Evolutionary conservation across 306 rosid genomes (phyloP).

Genomic region (Vachellia collinsii): DNA sequence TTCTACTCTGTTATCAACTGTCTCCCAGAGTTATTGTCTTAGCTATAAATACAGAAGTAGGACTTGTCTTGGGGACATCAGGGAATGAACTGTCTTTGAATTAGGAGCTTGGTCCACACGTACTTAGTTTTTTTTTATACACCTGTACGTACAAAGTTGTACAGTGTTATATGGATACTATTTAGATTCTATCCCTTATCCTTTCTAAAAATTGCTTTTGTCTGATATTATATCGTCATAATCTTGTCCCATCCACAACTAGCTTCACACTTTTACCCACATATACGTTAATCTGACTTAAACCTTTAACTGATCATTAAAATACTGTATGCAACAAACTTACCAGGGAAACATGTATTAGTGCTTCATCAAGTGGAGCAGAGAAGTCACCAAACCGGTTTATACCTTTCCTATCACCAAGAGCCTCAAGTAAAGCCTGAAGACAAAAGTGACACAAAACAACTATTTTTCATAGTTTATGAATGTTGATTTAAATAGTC

Average conservation of each 20-base stretch:
- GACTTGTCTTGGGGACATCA: not conserved
- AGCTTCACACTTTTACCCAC: conserved; percentile 1
- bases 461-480: conserved; percentile 13
- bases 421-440: conserved; percentile 90
- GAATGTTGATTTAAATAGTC: conserved; percentile 2
- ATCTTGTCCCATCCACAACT: not conserved
- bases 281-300: not conserved
- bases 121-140: no score
- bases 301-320: not conserved
- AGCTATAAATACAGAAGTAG: not conserved
- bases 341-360: conserved; percentile 90
- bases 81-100: not conserved
- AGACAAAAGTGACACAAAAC: conserved; percentile 35
- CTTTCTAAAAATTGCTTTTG: not conserved
- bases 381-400: conserved; percentile 95
- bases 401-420: conserved; percentile 95
- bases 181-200: not conserved
- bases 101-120: not conserved
- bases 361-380: conserved; percentile 96
- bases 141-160: not conserved
- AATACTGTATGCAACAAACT: conserved; percentile 23
- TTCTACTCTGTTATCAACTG: not conserved
- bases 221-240: not conserved
- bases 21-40: not conserved
- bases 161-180: not conserved